Evolutionary conservation across 2,329 filamentous ascomycete genomes (phyloP), one percentile per base, ranked within the genome.

Genomic region (Exophiala viscosa): DNA sequence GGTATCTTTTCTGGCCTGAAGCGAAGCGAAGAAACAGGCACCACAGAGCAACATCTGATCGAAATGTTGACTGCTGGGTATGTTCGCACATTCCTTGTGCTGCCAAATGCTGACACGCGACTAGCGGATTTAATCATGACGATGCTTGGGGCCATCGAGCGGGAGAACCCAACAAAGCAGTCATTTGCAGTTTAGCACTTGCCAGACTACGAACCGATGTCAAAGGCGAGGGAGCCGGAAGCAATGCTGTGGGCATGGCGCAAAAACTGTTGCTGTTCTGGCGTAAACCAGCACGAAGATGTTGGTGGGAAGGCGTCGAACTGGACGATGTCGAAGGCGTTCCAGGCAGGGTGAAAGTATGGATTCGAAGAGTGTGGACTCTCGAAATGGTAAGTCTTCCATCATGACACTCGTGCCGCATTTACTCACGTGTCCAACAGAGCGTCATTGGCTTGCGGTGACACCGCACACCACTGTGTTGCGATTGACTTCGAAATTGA

Each of bases 21-120:
- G 70, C 90, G 92, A 69, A 97, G 92, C 65, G 91, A 99, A 63
- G 93, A 99, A 72, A 86, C 88, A 14, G 93, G 93, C 15, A 96
- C 92, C 14, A 99, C 93, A 0, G 93, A 99, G 72, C 93, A 96
- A 62, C 93, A 99, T 76, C 78, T 99, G 35, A 99, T 99, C 65
- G 93, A 99, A 76, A 99, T 99, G 93, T 74, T 99, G 72, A 99
- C 93, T 49, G 93, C 93, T 67, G 93, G 92, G 92, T 97, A 78
- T 73, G 86, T 76, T 23, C 41, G 36, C 39, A 49, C 3, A 9
- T 32, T 31, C 20, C 34, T 20, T 23, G 23, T 17, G 18, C 32
- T 42, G 40, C 28, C 31, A 34, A 17, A 48, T 43, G 18, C 15
- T 62, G 62, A 62, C 31, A 17, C n/a, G n/a, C n/a, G 34, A 44